phyloP scores from a whole-genome alignment of 768 basidiomycete species.

The Macrolepiota dolichaula region DNA sequence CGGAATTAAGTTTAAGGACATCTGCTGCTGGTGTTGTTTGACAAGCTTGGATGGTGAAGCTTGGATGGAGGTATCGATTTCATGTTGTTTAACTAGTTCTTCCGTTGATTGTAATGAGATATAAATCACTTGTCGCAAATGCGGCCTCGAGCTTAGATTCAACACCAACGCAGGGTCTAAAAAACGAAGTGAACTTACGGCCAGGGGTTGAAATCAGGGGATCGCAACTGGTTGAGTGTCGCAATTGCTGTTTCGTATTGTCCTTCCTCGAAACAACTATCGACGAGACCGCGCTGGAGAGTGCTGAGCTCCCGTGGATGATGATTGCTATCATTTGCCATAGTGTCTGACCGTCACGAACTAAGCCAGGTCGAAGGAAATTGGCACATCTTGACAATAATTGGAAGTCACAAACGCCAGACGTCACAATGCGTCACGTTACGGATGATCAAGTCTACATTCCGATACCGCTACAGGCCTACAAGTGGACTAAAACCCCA shows the following conservation, averaged over 20 bases:
- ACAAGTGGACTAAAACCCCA: too few species aligned
- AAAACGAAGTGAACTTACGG: slow-evolving; percentile 39
- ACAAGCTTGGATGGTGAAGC: slow-evolving; percentile 50
- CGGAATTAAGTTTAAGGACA: slow-evolving; percentile 36
- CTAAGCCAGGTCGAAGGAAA: neutral
- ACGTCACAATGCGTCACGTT: neutral
- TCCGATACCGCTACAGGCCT: too few species aligned
- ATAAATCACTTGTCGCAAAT: slow-evolving; percentile 66
- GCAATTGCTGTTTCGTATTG: slow-evolving; percentile 69
- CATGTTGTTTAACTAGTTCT: slow-evolving; percentile 19
- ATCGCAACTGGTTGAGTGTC: slow-evolving; percentile 59
- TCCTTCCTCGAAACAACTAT: slow-evolving; percentile 74
- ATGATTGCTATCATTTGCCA: neutral
- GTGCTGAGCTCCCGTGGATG: slow-evolving; percentile 10
- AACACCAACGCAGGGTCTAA: slow-evolving; percentile 7
- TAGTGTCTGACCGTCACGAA: neutral
- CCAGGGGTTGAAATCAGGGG: slow-evolving; percentile 53
- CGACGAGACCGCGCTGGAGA: slow-evolving; percentile 40
- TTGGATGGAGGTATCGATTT: slow-evolving; percentile 22
- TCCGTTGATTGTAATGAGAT: slow-evolving; percentile 61
- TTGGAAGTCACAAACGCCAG: neutral
- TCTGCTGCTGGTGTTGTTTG: slow-evolving; percentile 33
- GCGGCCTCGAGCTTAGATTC: slow-evolving; percentile 38
- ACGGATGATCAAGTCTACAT: too few species aligned
- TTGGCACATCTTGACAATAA: too few species aligned